A percentile compares a stretch with the other conserved stretches of the same genome.
phyloP scores from a whole-genome alignment of 495 filamentous ascomycete species.

The Xylaria castorea region DNA sequence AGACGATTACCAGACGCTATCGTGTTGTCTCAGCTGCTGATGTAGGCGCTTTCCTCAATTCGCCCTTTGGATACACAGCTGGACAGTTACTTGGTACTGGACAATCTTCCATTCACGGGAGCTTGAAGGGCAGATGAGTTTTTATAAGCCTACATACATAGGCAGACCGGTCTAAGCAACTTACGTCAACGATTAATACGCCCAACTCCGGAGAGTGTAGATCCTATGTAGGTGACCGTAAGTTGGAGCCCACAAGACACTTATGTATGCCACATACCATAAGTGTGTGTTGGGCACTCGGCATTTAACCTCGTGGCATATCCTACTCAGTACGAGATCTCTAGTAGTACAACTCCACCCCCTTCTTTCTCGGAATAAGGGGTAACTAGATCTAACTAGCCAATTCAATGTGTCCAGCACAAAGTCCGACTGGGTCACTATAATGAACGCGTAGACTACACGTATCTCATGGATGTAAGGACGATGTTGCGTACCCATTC shows the following conservation, averaged over 20 bases:
- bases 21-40: neutral
- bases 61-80: neutral
- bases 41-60: neutral
- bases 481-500: neutral
- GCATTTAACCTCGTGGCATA: neutral
- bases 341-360: neutral
- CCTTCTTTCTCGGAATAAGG: neutral
- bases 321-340: neutral
- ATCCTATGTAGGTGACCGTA: neutral
- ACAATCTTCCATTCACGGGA: neutral
- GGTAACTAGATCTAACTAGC: neutral
- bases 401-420: too few relatives aligned
- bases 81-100: neutral
- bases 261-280: neutral
- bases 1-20: neutral
- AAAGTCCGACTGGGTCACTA: neutral
- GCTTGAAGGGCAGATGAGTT: neutral
- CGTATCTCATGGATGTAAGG: neutral
- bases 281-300: neutral
- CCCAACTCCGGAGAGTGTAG: neutral
- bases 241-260: neutral
- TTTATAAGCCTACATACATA: neutral
- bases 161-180: neutral
- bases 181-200: neutral
- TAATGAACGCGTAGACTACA: neutral